Evolutionary conservation across 306 rosid species (phyloP), one percentile per base, ranked within the genome.

Genomic region (Malus asiatica): DNA sequence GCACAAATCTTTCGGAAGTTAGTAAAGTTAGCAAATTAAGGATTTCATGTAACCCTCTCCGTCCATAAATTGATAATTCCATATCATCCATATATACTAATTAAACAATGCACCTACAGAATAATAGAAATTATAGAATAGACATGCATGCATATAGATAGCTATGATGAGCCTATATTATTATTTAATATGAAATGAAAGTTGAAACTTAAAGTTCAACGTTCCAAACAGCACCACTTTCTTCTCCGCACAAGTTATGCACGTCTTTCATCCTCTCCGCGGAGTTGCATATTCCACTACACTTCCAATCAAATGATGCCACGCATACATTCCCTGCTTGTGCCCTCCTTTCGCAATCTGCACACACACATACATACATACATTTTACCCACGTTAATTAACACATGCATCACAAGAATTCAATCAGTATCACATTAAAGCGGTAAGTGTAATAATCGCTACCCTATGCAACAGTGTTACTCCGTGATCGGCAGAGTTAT

Each of bases 291-390:
- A 94, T 83, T 3, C 98, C 98, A 78, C 96, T 94, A 82, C 98
- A 94, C 23, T 88, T 81, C 98, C 98, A 94, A 84, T 94, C 98
- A 78, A 86, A 91, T 11, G 98, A 87, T 0, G 97, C 98, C 88
- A 82, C 96, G 44, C 98, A 94, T 51, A 89, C 68, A 22, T 83
- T 94, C 46, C 98, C 95, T 1, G 82, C 84, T 70, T 77, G 77
- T 11, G 93, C 91, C 77, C 88, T 94, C 96, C 90, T 77, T 59
- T 84, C 90, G 52, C 97, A 93, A 59, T 93, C 98, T 93, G 20
- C 12, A 68, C 20, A 51, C 51, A 12, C 3, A 2, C 6, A 2
- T 22, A 46, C 16, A 59, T 22, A 23, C 64, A n/a, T 13, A 59
- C 29, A 23, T 23, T 13, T 45, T 12, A 46, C 52, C 52, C 52